Evolutionary conservation across 1,284 basidiomycete genomes (phyloP), one percentile per base, ranked within the genome.

Genomic region (Fomitopsis palustris): DNA sequence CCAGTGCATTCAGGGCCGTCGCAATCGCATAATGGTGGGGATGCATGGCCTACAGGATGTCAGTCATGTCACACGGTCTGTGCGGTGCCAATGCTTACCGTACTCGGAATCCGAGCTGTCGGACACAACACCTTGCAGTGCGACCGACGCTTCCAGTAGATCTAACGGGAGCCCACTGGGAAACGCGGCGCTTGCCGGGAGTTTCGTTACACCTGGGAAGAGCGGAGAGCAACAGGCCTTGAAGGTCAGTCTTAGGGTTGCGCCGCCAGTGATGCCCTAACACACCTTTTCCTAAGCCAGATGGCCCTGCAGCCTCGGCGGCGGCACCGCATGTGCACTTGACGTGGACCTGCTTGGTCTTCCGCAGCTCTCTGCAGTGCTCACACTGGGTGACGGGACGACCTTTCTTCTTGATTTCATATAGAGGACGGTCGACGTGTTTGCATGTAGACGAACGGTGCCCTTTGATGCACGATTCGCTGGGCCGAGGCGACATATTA

Each of bases 401-500:
- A 58, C 85, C 88, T 74, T 85, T 91, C 83, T 87, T 87, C 78
- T 90, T 87, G 66, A 90, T 86, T 74, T 90, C 87, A 71, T 84
- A 89, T 59, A 90, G 76, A 37, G 88, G 84, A 45, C 88, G 82
- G 69, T 88, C 86, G 62, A 82, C 85, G 70, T 90, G 88, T 63
- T 86, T 85, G 73, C 88, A 91, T 53, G 82, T 78, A 10, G 87
- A 57, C 25, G 54, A 56, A 10, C 57, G 57, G 43, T 55, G 57
- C 3, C 57, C 57, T 41, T 59, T 59, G 51, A 58, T 58, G 51
- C 56, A 58, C 12, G 49, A 33, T 45, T 58, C 56, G 29, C 56
- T 58, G 17, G 2, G 49, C 3, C 49, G 31, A 25, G 9, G 16
- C n/a, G 25, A 27, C 14, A 17, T 12, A 5, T 23, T 21, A 38